Evolutionary conservation across 2,329 filamentous ascomycete species (phyloP), one percentile per base, ranked within the genome.

Genomic region (Penicillium freii): DNA sequence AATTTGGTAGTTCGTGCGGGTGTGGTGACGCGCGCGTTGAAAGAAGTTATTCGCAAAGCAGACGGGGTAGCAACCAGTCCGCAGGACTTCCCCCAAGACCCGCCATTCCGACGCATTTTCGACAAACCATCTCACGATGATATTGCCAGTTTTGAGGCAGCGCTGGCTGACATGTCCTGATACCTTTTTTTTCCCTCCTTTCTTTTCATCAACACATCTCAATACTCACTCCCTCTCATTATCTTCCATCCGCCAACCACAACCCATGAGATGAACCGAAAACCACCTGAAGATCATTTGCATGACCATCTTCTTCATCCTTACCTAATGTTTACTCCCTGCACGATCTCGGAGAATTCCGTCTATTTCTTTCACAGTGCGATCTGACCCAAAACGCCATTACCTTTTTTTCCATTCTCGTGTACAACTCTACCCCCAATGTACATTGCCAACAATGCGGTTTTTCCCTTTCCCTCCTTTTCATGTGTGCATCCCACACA

Each of bases 1-100:
- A 82, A 86, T 66, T 83, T 88, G 55, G 85, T 88, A 27, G 68
- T 76, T 29, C 76, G 79, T 42, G 78, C 79, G 17, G 78, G 78
- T 19, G 77, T 78, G 31, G 77, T 81, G 43, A 81, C 78, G 19
- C 72, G 79, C 46, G 76, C 78, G 13, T 62, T 81, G 52, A 81
- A 81, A 61, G 79, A 81, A 57, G 75, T 79, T 47, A 74, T 81
- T 44, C 77, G 79, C 57, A 78, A 76, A 67, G 79, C 78, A 42
- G 78, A 81, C 61, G 76, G 75, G n/a, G 78, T 80, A 15, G 67
- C 71, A 21, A 49, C 64, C 39, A 62, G 68, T 59, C 60, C 74
- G 46, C 62, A 71, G 43, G 59, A 65, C 51, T 69, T 69, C 21
- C 67, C 68, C 29, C 71, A 72, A 38, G 74, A 78, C 63, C 78